Evolutionary conservation across 1,284 basidiomycete genomes (phyloP), one percentile per base, ranked within the genome.

Genomic region (Ganoderma meredithae): DNA sequence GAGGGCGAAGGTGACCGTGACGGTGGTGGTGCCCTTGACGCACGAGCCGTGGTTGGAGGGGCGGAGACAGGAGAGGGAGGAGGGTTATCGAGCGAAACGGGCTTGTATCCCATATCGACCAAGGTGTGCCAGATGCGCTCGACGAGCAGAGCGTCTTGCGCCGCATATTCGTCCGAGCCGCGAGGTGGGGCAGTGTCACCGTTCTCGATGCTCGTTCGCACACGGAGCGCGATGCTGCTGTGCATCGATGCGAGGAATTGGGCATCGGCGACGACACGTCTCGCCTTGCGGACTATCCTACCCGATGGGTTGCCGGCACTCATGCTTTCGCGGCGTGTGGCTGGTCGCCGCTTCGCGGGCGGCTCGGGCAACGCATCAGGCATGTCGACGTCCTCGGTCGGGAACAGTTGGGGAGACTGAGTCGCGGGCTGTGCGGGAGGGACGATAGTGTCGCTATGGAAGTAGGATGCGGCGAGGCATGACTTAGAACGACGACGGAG

Each of bases 191-290:
- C n/a, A 15, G 5, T 72, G 58, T 33, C 53, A 17, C 19, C 47
- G 47, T 49, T 41, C 39, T 49, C 19, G 19, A 63, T 52, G 15
- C 69, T 67, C 59, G 64, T 31, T 3, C 65, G 71, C 22, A 78
- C 72, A 41, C 73, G 69, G 25, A 73, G 68, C 19, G 75, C 65
- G 67, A 84, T 78, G 63, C 81, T 84, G 64, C 81, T 77, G 68
- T 83, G 81, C 55, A 85, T 73, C 8, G 82, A 76, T 1, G 80
- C 81, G 60, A 80, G 73, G 76, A 83, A 83, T 68, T 79, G 79
- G 22, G 82, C 72, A 61, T 85, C 83, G 19, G 77, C 77, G 1
- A 78, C 72, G 17, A 79, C 76, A 22, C 77, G 80, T 68, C 71
- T 80, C 64, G 76, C 78, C 73, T 79, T 83, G 64, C 77, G 79